phyloP scores from a whole-genome alignment of 345 rosid species.

The Citrus unshiu region DNA sequence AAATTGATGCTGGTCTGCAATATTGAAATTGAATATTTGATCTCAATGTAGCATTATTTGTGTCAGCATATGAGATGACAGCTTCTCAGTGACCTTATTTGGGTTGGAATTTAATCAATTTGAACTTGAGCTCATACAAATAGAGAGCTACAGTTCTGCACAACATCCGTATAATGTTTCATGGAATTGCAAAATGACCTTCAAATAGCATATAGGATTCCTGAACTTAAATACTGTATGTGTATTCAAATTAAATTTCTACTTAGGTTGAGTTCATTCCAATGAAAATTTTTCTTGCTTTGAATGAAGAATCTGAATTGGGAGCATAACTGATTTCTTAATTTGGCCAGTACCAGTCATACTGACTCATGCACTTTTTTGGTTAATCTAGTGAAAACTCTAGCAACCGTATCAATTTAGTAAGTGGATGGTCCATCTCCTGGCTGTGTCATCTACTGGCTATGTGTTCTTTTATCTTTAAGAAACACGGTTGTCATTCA shows the following conservation, averaged over 20 bases:
- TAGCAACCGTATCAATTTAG: not conserved
- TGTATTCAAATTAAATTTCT: not conserved
- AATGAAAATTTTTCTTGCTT: not conserved
- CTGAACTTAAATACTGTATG: not conserved
- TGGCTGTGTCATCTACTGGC: not conserved
- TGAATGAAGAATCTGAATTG: not conserved
- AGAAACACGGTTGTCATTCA: not conserved
- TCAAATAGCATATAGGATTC: not conserved
- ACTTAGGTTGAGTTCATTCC: not conserved
- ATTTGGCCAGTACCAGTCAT: not conserved
- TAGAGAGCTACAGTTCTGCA: not conserved
- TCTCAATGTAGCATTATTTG: not conserved
- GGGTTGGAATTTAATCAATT: not conserved
- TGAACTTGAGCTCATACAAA: not conserved
- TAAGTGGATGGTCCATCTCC: not conserved
- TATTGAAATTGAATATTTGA: not conserved
- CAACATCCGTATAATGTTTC: not conserved
- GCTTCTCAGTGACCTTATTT: not conserved
- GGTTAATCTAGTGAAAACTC: not conserved
- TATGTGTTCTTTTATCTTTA: constrained; percentile 5
- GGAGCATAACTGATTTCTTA: not conserved
- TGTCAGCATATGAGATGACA: not conserved
- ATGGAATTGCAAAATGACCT: not conserved
- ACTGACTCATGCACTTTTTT: not conserved
- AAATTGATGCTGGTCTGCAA: not conserved